These are phyloP conservation scores for Yamadazyma nakazawae DNA, from an alignment of 805 yeast species.

Conservation along the genomic window DNA sequence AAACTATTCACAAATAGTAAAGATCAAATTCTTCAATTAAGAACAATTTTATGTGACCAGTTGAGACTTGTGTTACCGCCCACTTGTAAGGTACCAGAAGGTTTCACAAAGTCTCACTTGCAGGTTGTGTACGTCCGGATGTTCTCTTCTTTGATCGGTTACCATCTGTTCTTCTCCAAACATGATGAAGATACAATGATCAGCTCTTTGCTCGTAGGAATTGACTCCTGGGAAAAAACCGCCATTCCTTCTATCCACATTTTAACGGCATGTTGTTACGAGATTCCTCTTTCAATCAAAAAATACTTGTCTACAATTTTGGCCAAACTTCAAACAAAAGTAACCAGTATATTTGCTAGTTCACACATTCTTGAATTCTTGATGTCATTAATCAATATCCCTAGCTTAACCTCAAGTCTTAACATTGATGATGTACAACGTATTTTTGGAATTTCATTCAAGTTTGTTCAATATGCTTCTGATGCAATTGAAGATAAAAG, in stretches of 20 bases:
- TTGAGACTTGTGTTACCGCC: slow-evolving; percentile 49
- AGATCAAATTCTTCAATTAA: slow-evolving; percentile 38
- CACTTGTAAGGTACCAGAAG: slow-evolving; percentile 36
- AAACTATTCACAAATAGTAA: slow-evolving; percentile 44
- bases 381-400: slow-evolving; percentile 60
- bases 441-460: slow-evolving; percentile 80
- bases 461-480: slow-evolving; percentile 67
- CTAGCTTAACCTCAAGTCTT: slow-evolving; percentile 65
- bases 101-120: slow-evolving; percentile 54
- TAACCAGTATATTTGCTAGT: slow-evolving; percentile 65
- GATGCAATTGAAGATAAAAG: slow-evolving; percentile 39
- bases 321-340: slow-evolving; percentile 69
- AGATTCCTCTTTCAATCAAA: slow-evolving; percentile 69
- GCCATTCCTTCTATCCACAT: slow-evolving; percentile 77
- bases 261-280: slow-evolving; percentile 75
- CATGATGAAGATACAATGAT: slow-evolving; percentile 63
- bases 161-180: slow-evolving; percentile 50
- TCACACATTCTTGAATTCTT: slow-evolving; percentile 76
- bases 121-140: slow-evolving; percentile 64
- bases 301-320: slow-evolving; percentile 65
- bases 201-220: slow-evolving; percentile 54
- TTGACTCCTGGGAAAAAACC: slow-evolving; percentile 74
- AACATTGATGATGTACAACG: slow-evolving; percentile 74
- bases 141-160: slow-evolving; percentile 60
- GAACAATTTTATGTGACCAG: slow-evolving; percentile 56